These are phyloP conservation scores for Psidium friedrichsthalianum DNA, from an alignment of 345 rosid genomes.

Conservation along the genomic window DNA sequence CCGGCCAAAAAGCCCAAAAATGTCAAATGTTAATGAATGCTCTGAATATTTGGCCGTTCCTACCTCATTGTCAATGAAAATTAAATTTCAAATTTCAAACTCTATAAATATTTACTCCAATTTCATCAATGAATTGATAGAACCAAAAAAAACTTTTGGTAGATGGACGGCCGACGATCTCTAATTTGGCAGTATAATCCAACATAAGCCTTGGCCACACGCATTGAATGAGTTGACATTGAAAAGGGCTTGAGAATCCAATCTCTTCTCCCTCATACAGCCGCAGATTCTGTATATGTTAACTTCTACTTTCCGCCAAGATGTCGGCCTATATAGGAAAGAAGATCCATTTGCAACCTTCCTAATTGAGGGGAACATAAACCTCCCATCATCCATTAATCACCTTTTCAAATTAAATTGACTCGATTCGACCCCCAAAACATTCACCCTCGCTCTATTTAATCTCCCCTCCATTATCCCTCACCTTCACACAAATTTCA, in stretches of 20 bases:
- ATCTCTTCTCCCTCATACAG: neutral
- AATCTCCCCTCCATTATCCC: neutral
- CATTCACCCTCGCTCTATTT: neutral
- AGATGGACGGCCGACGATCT: neutral
- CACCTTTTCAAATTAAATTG: neutral
- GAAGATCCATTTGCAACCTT: neutral
- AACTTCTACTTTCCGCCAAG: neutral
- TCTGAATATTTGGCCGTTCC: neutral
- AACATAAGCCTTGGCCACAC: neutral
- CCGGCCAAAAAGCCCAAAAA: neutral
- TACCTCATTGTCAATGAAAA: no score
- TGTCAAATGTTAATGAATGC: neutral
- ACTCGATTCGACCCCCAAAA: neutral
- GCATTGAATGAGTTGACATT: neutral
- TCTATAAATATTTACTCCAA: no score
- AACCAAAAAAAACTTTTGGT: no score
- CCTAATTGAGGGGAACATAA: neutral
- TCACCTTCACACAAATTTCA: neutral
- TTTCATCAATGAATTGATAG: no score
- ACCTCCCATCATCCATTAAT: neutral
- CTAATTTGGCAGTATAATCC: neutral
- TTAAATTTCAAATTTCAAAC: no score
- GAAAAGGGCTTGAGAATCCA: neutral
- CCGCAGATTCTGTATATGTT: neutral
- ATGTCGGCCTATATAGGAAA: neutral